phyloP scores from a whole-genome alignment of 306 rosid genomes.

The Hippophae gyantsensis region DNA sequence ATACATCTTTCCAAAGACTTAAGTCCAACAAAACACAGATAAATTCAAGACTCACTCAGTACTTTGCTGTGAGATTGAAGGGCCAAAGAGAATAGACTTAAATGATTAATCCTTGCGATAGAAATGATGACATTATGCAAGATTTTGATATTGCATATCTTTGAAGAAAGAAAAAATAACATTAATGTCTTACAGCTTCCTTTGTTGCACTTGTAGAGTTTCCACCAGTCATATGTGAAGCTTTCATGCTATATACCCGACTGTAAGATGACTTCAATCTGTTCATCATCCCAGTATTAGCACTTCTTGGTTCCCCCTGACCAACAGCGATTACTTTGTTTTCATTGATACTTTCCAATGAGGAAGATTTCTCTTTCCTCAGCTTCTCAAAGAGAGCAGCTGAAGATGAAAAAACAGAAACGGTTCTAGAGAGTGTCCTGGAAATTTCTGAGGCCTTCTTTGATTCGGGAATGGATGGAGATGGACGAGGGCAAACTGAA shows the following conservation, averaged over 20 bases:
- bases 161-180: no score
- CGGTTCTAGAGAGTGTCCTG: conserved; percentile 73
- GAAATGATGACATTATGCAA: no score
- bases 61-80: no score
- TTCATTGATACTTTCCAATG: conserved; percentile 37
- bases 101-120: no score
- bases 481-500: conserved; percentile 44
- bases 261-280: conserved; percentile 48
- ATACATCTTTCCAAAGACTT: no score
- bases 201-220: conserved; percentile 23
- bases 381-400: conserved; percentile 89
- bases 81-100: no score
- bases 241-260: conserved; percentile 38
- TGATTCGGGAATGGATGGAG: conserved; percentile 24
- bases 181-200: conserved; percentile 44
- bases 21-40: no score
- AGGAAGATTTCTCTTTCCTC: conserved; percentile 45
- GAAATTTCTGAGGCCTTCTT: conserved; percentile 45
- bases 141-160: no score
- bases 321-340: conserved; percentile 20
- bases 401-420: conserved; percentile 82
- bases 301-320: conserved; percentile 31
- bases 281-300: conserved; percentile 34
- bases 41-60: no score
- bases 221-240: conserved; percentile 27